Percentiles rank a stretch among this genome's conserved stretches.
Evolutionary conservation across 345 rosid genomes (phyloP).

Genomic region (Populus ilicifolia): DNA sequence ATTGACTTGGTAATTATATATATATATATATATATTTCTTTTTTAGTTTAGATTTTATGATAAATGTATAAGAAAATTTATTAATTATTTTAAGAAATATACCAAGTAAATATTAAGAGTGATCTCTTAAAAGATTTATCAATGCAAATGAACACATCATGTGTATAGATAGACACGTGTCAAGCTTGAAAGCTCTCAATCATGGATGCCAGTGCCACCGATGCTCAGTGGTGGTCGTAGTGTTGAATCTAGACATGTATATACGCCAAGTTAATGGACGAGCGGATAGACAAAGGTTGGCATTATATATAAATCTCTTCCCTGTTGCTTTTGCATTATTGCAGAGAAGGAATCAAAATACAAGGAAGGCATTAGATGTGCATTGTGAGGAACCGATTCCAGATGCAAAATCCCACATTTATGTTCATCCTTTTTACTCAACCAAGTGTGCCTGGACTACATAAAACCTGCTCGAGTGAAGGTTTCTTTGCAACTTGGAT

Average conservation of each 20-base stretch:
- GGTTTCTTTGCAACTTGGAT: constrained; percentile 37
- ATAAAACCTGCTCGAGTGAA: constrained; percentile 43
- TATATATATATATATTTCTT: no score
- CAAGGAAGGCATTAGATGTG: constrained; percentile 38
- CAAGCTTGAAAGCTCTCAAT: no score
- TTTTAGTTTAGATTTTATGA: background rate
- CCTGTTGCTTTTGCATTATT: constrained; percentile 65
- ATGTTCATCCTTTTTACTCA: constrained; percentile 31
- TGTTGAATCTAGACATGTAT: constrained; percentile 25
- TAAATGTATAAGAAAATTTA: background rate
- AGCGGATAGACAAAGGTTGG: background rate
- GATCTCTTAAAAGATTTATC: no score
- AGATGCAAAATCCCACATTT: constrained; percentile 16
- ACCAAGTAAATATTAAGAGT: no score
- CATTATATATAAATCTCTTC: constrained; percentile 55
- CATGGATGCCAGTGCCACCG: no score
- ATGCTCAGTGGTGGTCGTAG: no score
- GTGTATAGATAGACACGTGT: no score
- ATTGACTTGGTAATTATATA: no score
- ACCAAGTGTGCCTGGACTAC: constrained; percentile 33
- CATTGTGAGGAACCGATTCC: constrained; percentile 65
- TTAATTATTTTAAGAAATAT: no score
- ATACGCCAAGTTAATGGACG: constrained; percentile 5
- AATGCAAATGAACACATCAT: background rate
- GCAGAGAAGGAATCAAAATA: constrained; percentile 43